Conservation (phyloP, 169 alveolate genomes). For the Blepharisma undulans region DNA sequence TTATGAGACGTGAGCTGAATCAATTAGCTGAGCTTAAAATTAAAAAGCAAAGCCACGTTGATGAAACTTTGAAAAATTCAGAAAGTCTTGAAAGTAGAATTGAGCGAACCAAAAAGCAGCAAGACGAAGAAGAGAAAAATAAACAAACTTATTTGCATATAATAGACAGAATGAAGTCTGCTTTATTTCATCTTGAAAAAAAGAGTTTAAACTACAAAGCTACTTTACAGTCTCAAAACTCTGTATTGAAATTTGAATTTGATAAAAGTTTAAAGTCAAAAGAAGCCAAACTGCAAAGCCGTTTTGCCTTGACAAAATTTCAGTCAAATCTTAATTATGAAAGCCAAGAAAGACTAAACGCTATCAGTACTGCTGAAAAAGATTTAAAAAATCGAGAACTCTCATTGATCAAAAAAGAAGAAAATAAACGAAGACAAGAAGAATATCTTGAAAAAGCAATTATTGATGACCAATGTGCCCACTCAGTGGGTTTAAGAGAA, state of each 20-base stretch:
- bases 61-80: not conserved
- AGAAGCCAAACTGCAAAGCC: not conserved
- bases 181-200: not conserved
- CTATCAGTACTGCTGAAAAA: not conserved
- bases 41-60: not conserved
- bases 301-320: not conserved
- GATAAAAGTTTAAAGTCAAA: not conserved
- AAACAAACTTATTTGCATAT: slow-evolving; percentile 2
- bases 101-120: not conserved
- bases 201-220: not conserved
- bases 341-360: not conserved
- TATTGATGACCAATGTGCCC: slow-evolving; percentile 60
- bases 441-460: slow-evolving; percentile 71
- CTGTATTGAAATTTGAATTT: not conserved
- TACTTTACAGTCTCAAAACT: not conserved
- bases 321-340: not conserved
- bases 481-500: slow-evolving; percentile 51
- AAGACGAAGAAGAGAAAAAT: slow-evolving; percentile 2
- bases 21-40: not conserved
- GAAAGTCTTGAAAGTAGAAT: not conserved
- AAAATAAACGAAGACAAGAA: slow-evolving; percentile 52
- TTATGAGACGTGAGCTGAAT: not conserved
- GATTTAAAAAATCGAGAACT: slow-evolving; percentile 53
- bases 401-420: slow-evolving; percentile 52
- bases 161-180: slow-evolving; percentile 7